Evolutionary conservation across 2,329 filamentous ascomycete genomes (phyloP).

Genomic region (Apiospora marii): DNA sequence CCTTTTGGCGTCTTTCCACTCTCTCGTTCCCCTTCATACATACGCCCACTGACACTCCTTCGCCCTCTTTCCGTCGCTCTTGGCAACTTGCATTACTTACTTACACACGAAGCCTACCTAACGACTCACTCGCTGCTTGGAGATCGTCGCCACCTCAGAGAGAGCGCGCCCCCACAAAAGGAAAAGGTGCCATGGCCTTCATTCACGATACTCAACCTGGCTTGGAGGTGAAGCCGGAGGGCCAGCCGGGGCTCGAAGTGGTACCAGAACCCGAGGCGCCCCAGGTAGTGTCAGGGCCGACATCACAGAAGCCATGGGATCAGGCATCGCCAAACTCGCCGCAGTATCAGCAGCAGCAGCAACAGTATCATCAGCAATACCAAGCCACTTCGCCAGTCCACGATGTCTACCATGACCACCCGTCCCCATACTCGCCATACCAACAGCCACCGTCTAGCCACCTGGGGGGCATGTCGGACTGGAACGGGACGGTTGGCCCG

Average conservation of each 20-base stretch:
- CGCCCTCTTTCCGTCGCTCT: slow-evolving; percentile 12
- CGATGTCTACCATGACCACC: background rate
- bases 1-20: background rate
- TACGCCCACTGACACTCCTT: background rate
- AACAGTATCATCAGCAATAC: slow-evolving; percentile 15
- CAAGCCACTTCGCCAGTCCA: slow-evolving; percentile 26
- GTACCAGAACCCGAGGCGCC: slow-evolving; percentile 32
- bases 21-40: background rate
- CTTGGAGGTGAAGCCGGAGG: slow-evolving; percentile 8
- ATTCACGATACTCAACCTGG: slow-evolving; percentile 4
- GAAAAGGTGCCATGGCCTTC: slow-evolving; percentile 3
- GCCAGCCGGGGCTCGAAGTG: slow-evolving; percentile 20
- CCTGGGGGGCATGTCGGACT: slow-evolving; percentile 9
- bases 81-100: background rate
- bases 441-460: slow-evolving; percentile 6
- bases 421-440: slow-evolving; percentile 19
- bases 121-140: background rate
- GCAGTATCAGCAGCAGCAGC: slow-evolving; percentile 24
- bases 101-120: background rate
- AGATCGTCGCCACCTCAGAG: background rate
- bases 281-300: slow-evolving; percentile 34
- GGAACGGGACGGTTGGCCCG: slow-evolving; percentile 17
- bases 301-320: slow-evolving; percentile 31
- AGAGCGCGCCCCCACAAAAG: background rate
- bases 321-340: slow-evolving; percentile 25